Evolutionary conservation across 2,329 filamentous ascomycete species (phyloP).

Genomic region (Lomentospora prolificans): DNA sequence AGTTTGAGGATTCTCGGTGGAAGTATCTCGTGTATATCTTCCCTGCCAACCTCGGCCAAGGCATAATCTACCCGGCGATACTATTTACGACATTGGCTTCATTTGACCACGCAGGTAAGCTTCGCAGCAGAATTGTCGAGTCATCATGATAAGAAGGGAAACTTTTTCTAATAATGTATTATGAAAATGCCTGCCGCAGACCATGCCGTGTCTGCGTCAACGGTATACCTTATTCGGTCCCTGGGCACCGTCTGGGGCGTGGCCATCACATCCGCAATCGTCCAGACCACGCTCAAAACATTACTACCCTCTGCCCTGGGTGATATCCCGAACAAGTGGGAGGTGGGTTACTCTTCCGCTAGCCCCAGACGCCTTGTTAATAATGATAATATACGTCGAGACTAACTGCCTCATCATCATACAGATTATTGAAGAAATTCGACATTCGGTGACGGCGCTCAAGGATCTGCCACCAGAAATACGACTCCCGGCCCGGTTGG

Average conservation of each 20-base stretch:
- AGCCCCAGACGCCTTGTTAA: background rate
- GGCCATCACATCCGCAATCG: constrained; percentile 49
- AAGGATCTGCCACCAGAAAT: constrained; percentile 44
- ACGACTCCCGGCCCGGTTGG: constrained; percentile 43
- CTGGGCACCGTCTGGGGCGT: constrained; percentile 56
- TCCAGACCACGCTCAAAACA: constrained; percentile 50
- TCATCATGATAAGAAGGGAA: background rate
- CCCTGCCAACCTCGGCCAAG: constrained; percentile 48
- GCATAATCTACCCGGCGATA: constrained; percentile 47
- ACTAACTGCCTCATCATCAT: constrained; percentile 10
- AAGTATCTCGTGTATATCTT: constrained; percentile 48
- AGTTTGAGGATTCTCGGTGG: constrained; percentile 38
- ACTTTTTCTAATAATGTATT: too few relatives aligned
- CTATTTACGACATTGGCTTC: constrained; percentile 53
- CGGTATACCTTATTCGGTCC: constrained; percentile 53
- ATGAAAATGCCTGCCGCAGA: constrained; percentile 34
- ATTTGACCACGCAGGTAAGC: constrained; percentile 49
- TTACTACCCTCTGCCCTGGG: constrained; percentile 42
- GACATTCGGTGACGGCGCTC: constrained; percentile 49
- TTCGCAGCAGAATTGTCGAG: background rate
- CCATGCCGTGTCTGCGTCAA: constrained; percentile 52
- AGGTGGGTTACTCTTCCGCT: constrained; percentile 28
- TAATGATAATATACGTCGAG: too few relatives aligned
- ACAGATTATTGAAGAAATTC: constrained; percentile 51
- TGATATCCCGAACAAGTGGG: constrained; percentile 46